Evolutionary conservation across 805 yeast species (phyloP).

Genomic region (Ogataea henricii): DNA sequence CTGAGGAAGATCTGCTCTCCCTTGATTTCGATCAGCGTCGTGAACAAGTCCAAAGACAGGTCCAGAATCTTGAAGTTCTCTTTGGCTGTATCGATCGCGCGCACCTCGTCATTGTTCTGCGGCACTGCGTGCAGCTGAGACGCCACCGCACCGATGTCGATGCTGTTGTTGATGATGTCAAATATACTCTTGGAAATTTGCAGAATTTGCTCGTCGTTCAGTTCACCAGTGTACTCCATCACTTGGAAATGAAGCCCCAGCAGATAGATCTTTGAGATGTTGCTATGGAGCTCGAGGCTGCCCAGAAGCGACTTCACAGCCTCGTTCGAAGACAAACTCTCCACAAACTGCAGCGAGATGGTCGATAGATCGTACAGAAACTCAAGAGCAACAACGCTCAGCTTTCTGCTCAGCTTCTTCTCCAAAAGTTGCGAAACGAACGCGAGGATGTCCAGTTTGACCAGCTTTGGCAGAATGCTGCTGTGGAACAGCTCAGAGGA

Average conservation of each 20-base stretch:
- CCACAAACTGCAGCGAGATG: slow-evolving; percentile 30
- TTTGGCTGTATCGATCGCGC: slow-evolving; percentile 34
- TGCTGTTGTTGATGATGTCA: slow-evolving; percentile 37
- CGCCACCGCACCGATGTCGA: slow-evolving; percentile 7
- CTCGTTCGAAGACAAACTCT: slow-evolving; percentile 20
- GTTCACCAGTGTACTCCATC: slow-evolving; percentile 30
- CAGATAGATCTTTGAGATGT: slow-evolving; percentile 26
- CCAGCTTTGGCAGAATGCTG: slow-evolving; percentile 26
- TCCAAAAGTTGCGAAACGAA: slow-evolving; percentile 41
- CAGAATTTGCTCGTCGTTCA: slow-evolving; percentile 26
- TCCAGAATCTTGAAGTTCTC: slow-evolving; percentile 65
- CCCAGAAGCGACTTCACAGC: slow-evolving; percentile 14
- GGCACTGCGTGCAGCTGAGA: not conserved
- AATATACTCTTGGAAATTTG: slow-evolving; percentile 26
- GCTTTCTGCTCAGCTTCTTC: slow-evolving; percentile 33
- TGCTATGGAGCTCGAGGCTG: slow-evolving; percentile 9
- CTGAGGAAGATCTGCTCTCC: slow-evolving; percentile 23
- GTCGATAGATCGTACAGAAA: slow-evolving; percentile 35
- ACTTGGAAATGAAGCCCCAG: slow-evolving; percentile 35
- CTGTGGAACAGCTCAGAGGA: slow-evolving; percentile 52
- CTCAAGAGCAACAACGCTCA: slow-evolving; percentile 25
- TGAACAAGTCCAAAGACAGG: slow-evolving; percentile 69
- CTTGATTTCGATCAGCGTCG: slow-evolving; percentile 67
- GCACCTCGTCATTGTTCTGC: slow-evolving; percentile 10
- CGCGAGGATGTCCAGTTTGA: slow-evolving; percentile 30